Base-by-base conservation (phyloP, 768 basidiomycete genomes). In the Boletales sp. region DNA sequence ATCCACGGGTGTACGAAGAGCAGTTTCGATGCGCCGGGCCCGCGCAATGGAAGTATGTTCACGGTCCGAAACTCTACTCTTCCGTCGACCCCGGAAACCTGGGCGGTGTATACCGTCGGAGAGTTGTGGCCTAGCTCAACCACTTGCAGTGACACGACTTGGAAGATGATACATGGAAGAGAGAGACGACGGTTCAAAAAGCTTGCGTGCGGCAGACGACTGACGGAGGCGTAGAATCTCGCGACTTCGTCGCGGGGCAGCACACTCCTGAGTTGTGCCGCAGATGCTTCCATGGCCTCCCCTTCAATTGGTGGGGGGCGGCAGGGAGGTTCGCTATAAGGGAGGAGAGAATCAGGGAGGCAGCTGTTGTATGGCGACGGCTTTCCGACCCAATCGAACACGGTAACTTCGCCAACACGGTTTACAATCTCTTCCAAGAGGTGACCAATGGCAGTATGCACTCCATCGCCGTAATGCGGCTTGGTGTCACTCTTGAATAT, bases 341-440 rank as follows among this genome's bases (percentile, higher is more conserved):
- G 40, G 1, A 19, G 18, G 18, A 57, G 36, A 12, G 47, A 28
- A 11, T 13, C 33, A 0, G 56, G 55, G 21, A 57, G 46, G 19
- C 56, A 57, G 10, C 54, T 57, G 11, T 57, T 57, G 21, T 57
- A 58, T 12, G 30, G 8, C 1, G 51, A 57, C 3, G 56, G 36
- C 15, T 41, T 25, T 14, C 56, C 56, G 2, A 32, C n/a, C 57
- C 57, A 58, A n/a, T 28, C 37, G 37, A 58, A 44, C 6, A 55
- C 57, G 0, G 46, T 48, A 18, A 50, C 37, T 0, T 50, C 56
- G 1, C 52, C 49, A 2, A 39, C 48, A 14, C 57, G 57, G 4
- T 40, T 11, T 8, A 58, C 35, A 3, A 58, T 51, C 15, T 54
- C 52, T 2, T 58, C 52, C 37, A 58, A 31, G 3, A 58, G 52